Conservation (phyloP, 192 early-diverging fungal genomes). For the Backusella tuberculispora region DNA sequence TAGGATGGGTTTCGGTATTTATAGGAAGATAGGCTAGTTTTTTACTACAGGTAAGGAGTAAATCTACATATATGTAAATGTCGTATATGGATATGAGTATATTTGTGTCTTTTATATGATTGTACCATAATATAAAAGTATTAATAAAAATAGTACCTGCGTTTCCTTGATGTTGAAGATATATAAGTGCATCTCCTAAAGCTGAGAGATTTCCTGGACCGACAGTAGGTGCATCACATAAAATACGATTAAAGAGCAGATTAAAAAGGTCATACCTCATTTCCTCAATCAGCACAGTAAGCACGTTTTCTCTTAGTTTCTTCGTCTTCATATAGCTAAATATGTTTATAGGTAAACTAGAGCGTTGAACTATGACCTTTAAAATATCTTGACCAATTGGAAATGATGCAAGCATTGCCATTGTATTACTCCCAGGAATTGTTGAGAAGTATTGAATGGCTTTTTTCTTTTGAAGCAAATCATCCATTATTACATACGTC, state of each 20-base stretch:
- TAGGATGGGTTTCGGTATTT: not conserved
- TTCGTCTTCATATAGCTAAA: not conserved
- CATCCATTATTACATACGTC: not conserved
- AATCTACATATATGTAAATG: not conserved
- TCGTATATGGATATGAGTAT: no score
- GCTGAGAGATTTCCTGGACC: not conserved
- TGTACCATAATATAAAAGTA: not conserved
- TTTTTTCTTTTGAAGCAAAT: constrained; percentile 6
- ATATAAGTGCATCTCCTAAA: not conserved
- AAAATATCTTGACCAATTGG: constrained; percentile 1
- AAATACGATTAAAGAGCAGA: constrained; percentile 5
- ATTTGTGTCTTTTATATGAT: not conserved
- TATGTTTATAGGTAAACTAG: not conserved
- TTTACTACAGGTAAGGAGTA: not conserved
- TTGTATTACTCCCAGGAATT: not conserved
- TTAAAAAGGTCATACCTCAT: constrained; percentile 1
- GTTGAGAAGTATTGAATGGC: constrained; percentile 13
- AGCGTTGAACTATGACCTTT: not conserved
- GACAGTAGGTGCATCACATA: constrained; percentile 1
- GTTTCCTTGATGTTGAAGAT: constrained; percentile 16
- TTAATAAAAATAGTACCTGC: not conserved
- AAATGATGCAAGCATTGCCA: constrained; percentile 8
- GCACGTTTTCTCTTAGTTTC: not conserved
- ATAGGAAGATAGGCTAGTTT: constrained; percentile 3
- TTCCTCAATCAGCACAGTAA: not conserved